A percentile compares a stretch with the other conserved stretches of the same genome.
These are phyloP conservation scores for Nakaseomyces bracarensis DNA, from an alignment of 1,139 yeast genomes.

Conservation along the genomic window DNA sequence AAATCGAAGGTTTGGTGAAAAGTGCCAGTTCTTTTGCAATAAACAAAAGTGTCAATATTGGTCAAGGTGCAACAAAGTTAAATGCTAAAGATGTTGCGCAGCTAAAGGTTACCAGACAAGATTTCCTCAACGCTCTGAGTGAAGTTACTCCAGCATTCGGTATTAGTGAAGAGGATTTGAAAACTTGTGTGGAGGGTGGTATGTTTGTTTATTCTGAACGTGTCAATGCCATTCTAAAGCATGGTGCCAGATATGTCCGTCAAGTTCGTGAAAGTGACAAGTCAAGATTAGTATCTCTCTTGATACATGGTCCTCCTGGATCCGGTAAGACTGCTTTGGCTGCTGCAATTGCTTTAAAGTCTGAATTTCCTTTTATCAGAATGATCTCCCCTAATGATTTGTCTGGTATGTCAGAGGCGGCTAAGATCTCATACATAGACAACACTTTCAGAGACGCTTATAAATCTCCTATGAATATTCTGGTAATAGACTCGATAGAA, in stretches of 20 bases:
- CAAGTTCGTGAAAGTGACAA: conserved; percentile 74
- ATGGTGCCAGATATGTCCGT: conserved; percentile 68
- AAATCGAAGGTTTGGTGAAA: conserved; percentile 90
- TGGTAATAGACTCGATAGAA: conserved; percentile 88
- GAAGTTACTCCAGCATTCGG: conserved; percentile 97
- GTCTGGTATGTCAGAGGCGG: conserved; percentile 88
- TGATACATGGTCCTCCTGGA: conserved; percentile 88
- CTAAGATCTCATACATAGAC: conserved; percentile 79
- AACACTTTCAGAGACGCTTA: conserved; percentile 89
- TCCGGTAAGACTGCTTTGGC: conserved; percentile 96
- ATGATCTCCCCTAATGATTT: conserved; percentile 81
- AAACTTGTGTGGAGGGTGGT: conserved; percentile 75
- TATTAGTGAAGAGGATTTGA: conserved; percentile 87
- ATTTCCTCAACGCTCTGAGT: conserved; percentile 72
- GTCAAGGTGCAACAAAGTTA: conserved; percentile 60
- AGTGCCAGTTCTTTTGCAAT: conserved; percentile 94
- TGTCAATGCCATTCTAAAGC: conserved; percentile 57
- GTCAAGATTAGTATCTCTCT: conserved; percentile 72
- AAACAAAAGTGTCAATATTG: conserved; percentile 75
- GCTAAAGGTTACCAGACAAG: conserved; percentile 67
- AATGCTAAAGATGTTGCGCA: conserved; percentile 53
- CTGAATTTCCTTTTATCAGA: conserved; percentile 87
- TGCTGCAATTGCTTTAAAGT: conserved; percentile 72
- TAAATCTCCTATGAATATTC: conserved; percentile 81
- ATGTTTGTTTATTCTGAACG: conserved; percentile 67